Evolutionary conservation across 768 basidiomycete genomes (phyloP), one percentile per base, ranked within the genome.

Genomic region (Rhodotorula babjevae): DNA sequence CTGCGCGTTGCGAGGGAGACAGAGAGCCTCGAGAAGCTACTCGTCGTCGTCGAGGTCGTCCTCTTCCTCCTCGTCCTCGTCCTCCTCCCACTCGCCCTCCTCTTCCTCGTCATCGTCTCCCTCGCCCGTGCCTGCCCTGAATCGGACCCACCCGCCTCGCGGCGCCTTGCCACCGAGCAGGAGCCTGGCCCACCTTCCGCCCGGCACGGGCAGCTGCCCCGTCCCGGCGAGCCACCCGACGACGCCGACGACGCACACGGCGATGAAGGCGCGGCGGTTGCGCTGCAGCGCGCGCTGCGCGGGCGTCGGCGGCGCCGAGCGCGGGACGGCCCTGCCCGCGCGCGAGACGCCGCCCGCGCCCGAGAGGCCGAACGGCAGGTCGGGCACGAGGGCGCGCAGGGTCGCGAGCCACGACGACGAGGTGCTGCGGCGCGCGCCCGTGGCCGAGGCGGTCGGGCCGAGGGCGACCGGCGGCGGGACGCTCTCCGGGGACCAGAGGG

Each of bases 161-260:
- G 14, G 12, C 44, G 14, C 44, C 44, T 18, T 46, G 10, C 59
- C 42, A 40, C 63, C 25, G 44, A 9, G 6, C 47, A 42, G 44
- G 46, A 33, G 15, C n/a, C 59, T 25, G 31, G 3, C 68, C 62
- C 23, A 61, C 36, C 50, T 55, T 40, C 40, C 73, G 7, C n/a
- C 31, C 16, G 74, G 74, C 4, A 75, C 40, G 36, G 70, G 74
- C 33, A 75, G 31, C 61, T 65, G 65, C 1, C 74, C 74, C n/a
- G 74, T 75, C 46, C 74, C 74, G 8, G 68, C 16, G 14, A 50
- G 67, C 74, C 74, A 75, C 0, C 70, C 70, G 0, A 71, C 29
- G 16, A 72, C 21, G 0, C 68, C 74, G 5, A 75, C 67, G 1
- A 46, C 65, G 15, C 55, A 58, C 15, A 75, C 69, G 4, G 57